Evolutionary conservation across 768 basidiomycete species (phyloP).

Genomic region (button mushroom (Agaricus bisporus)): DNA sequence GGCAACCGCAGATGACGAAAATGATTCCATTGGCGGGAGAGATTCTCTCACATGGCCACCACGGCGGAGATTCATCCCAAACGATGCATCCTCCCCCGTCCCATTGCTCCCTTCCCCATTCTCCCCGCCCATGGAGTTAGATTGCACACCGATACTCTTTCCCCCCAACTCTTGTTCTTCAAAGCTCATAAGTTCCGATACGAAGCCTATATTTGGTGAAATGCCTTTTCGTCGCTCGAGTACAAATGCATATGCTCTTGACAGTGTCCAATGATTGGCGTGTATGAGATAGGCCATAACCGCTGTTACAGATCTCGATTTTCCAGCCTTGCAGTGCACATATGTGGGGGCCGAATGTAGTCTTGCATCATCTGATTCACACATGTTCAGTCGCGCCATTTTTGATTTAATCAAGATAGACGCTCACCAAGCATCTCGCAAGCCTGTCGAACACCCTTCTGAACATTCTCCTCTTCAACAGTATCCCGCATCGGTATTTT

Average conservation of each 20-base stretch:
- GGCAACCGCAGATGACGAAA: conserved; percentile 74
- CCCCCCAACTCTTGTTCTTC: conserved; percentile 87
- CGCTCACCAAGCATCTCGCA: conserved; percentile 81
- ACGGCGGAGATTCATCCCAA: conserved; percentile 14
- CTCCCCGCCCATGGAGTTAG: conserved; percentile 19
- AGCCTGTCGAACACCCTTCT: conserved; percentile 73
- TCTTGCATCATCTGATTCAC: conserved; percentile 74
- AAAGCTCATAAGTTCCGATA: conserved; percentile 94
- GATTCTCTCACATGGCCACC: conserved; percentile 19
- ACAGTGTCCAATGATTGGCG: conserved; percentile 94
- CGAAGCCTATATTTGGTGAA: conserved; percentile 96
- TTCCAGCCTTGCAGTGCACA: conserved; percentile 95
- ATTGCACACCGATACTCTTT: conserved; percentile 64
- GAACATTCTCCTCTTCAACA: conserved; percentile 90
- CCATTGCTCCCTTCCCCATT: conserved; percentile 15
- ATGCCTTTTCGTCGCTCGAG: conserved; percentile 90
- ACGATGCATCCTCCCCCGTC: conserved; percentile 17
- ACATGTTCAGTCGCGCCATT: neutral
- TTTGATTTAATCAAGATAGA: neutral
- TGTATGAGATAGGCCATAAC: conserved; percentile 98
- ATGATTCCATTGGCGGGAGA: conserved; percentile 38
- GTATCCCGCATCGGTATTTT: conserved; percentile 93
- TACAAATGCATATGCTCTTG: conserved; percentile 87
- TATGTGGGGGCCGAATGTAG: conserved; percentile 86
- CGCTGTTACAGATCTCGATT: conserved; percentile 92